Base-by-base conservation (phyloP, 139 green algal species). In the Eudorina sp. region DNA sequence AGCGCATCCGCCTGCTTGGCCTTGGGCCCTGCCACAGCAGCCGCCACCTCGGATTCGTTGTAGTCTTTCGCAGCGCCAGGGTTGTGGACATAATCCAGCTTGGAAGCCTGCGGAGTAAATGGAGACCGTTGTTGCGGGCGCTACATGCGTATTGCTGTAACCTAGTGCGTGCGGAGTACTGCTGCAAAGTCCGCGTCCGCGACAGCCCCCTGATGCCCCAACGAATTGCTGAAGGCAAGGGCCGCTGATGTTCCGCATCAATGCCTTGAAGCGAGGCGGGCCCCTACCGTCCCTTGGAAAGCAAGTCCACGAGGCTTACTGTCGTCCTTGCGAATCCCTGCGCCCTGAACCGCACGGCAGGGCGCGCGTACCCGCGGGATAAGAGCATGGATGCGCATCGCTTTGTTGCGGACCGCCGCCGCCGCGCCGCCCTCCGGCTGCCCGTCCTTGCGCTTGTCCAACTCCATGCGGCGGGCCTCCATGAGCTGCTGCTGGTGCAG, bases 71-170 rank as follows among this genome's bases (percentile, higher is more conserved):
- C 83, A 2, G 58, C 23, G 16, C 81, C 60, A 2, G 90, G 90
- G 58, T 83, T 85, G 19, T 86, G 76, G 6, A 93, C 88, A n/a
- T 93, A 93, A 55, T 93, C 90, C 51, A 87, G 66, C 81, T 87
- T 87, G 62, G 81, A 87, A 6, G 81, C 81, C 81, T 87, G 74
- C 46, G 11, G 46, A n/a, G n/a, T n/a, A n/a, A n/a, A n/a, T n/a
- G n/a, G n/a, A n/a, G n/a, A n/a, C n/a, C n/a, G n/a, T n/a, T n/a
- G n/a, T n/a, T n/a, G n/a, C n/a, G n/a, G n/a, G n/a, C n/a, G n/a
- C n/a, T n/a, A n/a, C n/a, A n/a, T n/a, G n/a, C n/a, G n/a, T n/a
- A n/a, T n/a, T n/a, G n/a, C n/a, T n/a, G n/a, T n/a, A n/a, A n/a
- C n/a, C n/a, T n/a, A n/a, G n/a, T n/a, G n/a, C n/a, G n/a, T n/a